Conservation (phyloP, 108 stramenopile species). For the Skeletonema grethae region DNA sequence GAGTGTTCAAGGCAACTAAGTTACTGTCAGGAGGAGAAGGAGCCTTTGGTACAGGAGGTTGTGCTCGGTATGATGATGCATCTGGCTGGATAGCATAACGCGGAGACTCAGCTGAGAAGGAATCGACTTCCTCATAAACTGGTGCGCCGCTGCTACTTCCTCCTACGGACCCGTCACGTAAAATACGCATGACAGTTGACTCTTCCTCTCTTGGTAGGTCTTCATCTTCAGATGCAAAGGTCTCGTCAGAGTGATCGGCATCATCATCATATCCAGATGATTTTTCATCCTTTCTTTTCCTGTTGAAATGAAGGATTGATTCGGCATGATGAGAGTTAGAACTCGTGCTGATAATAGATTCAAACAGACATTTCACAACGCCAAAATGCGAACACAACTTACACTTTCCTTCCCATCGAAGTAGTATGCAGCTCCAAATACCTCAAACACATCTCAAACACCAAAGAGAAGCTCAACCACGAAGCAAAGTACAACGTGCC, state of each 20-base stretch:
- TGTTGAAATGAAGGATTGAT: background rate
- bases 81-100: background rate
- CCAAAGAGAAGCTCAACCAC: slow-evolving; percentile 27
- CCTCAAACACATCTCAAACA: slow-evolving; percentile 37
- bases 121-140: background rate
- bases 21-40: background rate
- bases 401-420: slow-evolving; percentile 7
- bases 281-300: background rate
- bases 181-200: background rate
- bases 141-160: background rate
- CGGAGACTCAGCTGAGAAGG: background rate
- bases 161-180: background rate
- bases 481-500: slow-evolving; percentile 31
- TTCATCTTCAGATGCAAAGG: background rate
- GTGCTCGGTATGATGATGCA: background rate
- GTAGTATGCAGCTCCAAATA: slow-evolving; percentile 30
- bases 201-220: background rate
- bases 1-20: background rate
- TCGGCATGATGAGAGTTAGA: background rate
- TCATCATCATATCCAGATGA: background rate
- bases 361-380: background rate
- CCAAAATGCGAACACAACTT: background rate
- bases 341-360: background rate
- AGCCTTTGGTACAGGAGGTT: background rate
- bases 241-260: background rate